phyloP scores from a whole-genome alignment of 176 grass and related monocot species.

The Oryza officinalis region DNA sequence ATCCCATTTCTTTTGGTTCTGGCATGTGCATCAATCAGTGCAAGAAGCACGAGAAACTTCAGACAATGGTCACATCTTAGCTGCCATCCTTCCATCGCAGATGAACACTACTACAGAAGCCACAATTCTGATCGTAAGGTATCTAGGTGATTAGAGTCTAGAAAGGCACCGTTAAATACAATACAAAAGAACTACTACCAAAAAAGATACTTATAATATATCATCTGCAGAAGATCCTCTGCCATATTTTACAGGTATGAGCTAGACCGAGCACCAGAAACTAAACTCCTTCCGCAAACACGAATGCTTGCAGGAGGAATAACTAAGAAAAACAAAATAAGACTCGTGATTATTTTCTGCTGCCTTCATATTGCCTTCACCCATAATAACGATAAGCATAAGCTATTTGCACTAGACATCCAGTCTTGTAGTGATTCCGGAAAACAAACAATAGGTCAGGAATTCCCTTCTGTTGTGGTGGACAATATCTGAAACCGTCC shows the following conservation, averaged over 20 bases:
- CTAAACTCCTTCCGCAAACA: neutral
- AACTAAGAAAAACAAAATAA: neutral
- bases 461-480: neutral
- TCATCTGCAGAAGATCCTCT: constrained; percentile 34
- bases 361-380: constrained; percentile 2
- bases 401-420: constrained; percentile 3
- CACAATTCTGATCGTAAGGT: constrained; percentile 7
- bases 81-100: too few species aligned
- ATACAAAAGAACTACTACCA: constrained; percentile 20
- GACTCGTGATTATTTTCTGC: constrained; percentile 42
- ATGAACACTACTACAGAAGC: neutral
- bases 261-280: constrained; percentile 8
- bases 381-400: neutral
- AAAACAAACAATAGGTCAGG: neutral
- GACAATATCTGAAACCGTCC: neutral
- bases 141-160: neutral
- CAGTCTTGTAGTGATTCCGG: neutral
- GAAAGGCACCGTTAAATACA: constrained; percentile 12
- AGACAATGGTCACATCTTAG: too few species aligned
- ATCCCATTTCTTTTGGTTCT: too few species aligned
- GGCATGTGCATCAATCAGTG: too few species aligned
- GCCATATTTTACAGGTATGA: constrained; percentile 59
- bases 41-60: too few species aligned
- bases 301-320: constrained; percentile 10
- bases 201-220: constrained; percentile 6